These are phyloP conservation scores for Chamaecrista fasciculata DNA, from an alignment of 306 rosid species.

Conservation along the genomic window DNA sequence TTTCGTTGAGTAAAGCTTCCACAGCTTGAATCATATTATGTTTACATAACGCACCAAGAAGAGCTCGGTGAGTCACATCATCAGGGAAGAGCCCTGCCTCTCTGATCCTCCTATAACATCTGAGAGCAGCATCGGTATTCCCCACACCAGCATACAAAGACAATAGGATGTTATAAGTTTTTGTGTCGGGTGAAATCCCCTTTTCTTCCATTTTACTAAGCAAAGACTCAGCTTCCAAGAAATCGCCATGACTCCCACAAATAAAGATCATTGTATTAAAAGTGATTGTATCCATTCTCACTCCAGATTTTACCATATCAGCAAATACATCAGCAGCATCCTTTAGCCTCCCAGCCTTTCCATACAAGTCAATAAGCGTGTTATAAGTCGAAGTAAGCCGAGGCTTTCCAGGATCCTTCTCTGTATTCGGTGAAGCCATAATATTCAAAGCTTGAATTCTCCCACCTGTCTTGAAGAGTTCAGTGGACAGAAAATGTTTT, in stretches of 20 bases:
- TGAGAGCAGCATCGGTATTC: constrained; percentile 59
- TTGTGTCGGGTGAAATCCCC: constrained; percentile 70
- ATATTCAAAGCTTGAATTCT: constrained; percentile 40
- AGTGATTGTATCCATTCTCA: constrained; percentile 70
- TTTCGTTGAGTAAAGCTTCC: constrained; percentile 62
- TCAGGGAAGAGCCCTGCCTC: constrained; percentile 78
- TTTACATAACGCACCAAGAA: constrained; percentile 58
- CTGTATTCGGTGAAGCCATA: constrained; percentile 19
- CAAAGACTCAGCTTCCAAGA: constrained; percentile 78
- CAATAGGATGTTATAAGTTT: constrained; percentile 71
- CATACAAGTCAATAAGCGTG: constrained; percentile 79
- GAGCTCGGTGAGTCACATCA: constrained; percentile 67
- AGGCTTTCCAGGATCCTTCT: constrained; percentile 45
- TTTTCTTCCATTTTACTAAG: constrained; percentile 82
- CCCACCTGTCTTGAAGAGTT: constrained; percentile 83
- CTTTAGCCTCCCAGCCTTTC: constrained; percentile 75
- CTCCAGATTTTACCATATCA: constrained; percentile 82
- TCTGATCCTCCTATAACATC: constrained; percentile 59
- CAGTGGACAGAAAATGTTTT: constrained; percentile 81
- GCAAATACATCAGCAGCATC: constrained; percentile 82
- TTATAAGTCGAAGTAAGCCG: constrained; percentile 68
- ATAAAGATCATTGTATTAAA: constrained; percentile 82
- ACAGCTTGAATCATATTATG: constrained; percentile 65
- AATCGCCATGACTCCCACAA: constrained; percentile 80
- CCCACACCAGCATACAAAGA: constrained; percentile 74